Base-by-base conservation (phyloP, 495 filamentous ascomycete species). In the Neurospora africana region DNA sequence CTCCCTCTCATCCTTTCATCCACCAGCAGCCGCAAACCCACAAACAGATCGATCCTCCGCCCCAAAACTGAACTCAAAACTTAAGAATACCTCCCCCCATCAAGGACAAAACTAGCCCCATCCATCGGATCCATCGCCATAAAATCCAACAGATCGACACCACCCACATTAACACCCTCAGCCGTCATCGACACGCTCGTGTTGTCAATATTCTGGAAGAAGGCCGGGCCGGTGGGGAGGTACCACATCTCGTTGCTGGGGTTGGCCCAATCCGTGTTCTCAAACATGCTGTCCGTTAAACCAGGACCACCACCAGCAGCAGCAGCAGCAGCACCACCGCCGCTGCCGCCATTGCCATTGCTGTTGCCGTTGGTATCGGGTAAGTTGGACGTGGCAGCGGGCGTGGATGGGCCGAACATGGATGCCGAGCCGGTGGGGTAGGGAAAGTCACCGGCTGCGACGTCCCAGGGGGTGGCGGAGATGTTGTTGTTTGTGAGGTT, bases 141-240 rank as follows among this genome's bases (percentile, higher is more conserved):
- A 72, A 84, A 88, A 72, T 88, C 86, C 7, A 88, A 81, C 75
- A 88, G 69, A 70, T 88, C 86, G 10, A 88, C 76, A 4, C 86
- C 86, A 43, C 84, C 85, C 0, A 87, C 83, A 73, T 86, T 88
- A 39, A 88, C 86, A 40, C 86, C 86, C 77, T 88, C 86, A 8
- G 86, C 85, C 39, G 85, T 87, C 84, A 87, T 87, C 41, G 85
- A 85, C 33, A 87, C 86, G 79, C 75, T 79, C 27, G 78, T 77
- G 70, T 84, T 84, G 73, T 85, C 85, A 47, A 87, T 79, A 73
- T 84, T 87, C 72, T 86, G 84, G 77, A 86, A 88, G 40, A 87
- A 83, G 15, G 83, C 86, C 21, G 85, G 79, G 1, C 86, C 86
- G 15, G 86, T 79, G 3, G 86, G 86, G 19, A 87, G 81, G 74